Base-by-base conservation (phyloP, 2,329 filamentous ascomycete genomes). In the Botrytis elliptica region DNA sequence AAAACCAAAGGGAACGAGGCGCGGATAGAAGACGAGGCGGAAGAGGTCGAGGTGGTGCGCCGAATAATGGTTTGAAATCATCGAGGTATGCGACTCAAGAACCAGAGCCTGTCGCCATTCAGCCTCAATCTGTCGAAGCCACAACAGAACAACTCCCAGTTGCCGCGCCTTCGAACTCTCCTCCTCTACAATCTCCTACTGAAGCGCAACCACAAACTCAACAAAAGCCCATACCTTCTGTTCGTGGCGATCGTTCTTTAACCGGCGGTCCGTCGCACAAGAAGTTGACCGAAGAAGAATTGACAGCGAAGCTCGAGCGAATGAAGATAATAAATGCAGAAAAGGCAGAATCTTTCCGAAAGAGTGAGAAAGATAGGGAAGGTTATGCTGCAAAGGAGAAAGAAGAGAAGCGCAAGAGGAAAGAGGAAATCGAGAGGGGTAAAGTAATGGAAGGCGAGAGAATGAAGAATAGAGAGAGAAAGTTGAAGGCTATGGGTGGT, bases 311-410 rank as follows among this genome's bases (percentile, higher is more conserved):
- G 75, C 87, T 92, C 74, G 88, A 87, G 12, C 84, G 85, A 52
- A 91, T 91, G 77, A 86, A 86, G 75, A 85, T 90, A 76, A 88
- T 90, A 73, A 91, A 90, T 71, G 87, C 86, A 9, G 85, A 87
- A 68, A 84, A 88, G 22, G 85, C 86, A 14, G 89, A 88, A 14
- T 88, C 88, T 0, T 89, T 92, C 79, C 88, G 87, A 1, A 86
- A 89, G 40, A 89, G 89, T n/a, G 88, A 92, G 82, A 89, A 89
- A n/a, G 90, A 92, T 76, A 86, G 88, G 71, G 89, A 89, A 4
- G 87, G 86, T 0, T 92, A 91, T 79, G 85, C 89, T 60, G 86
- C 89, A 73, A 85, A 89, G n/a, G 90, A 92, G 79, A 86, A 87
- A 49, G 82, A 88, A 16, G 86, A 88, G 0, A 85, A 86, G 36